phyloP scores from a whole-genome alignment of 139 green algal genomes.

The Bryopsis sp. region DNA sequence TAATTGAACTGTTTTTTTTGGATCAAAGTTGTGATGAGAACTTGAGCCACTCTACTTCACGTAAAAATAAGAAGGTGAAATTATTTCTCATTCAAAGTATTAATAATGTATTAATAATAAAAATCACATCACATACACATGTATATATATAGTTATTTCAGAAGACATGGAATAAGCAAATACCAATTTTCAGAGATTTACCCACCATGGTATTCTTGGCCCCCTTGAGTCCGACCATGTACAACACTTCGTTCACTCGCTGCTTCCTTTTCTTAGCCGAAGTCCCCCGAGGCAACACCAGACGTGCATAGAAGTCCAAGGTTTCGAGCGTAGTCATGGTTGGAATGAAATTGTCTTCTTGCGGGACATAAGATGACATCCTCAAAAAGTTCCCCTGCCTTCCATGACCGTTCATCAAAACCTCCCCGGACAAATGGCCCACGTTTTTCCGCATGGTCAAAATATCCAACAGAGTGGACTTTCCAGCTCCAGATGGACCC shows the following conservation, averaged over 20 bases:
- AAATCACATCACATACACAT: too few species aligned
- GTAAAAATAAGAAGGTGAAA: conserved; percentile 1
- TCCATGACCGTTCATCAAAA: conserved; percentile 7
- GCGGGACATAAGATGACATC: conserved; percentile 8
- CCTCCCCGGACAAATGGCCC: conserved; percentile 1
- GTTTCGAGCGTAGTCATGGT: conserved; percentile 42
- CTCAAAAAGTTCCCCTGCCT: neutral
- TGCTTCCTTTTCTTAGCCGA: neutral
- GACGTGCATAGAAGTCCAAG: conserved; percentile 30
- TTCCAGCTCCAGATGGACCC: conserved; percentile 39
- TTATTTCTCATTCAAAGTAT: neutral
- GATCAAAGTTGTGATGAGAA: too few species aligned
- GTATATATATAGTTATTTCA: too few species aligned
- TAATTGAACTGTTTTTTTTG: too few species aligned
- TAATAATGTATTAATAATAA: too few species aligned
- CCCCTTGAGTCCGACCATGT: conserved; percentile 18
- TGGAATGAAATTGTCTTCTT: conserved; percentile 53
- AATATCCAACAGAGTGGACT: conserved; percentile 46
- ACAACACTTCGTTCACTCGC: neutral
- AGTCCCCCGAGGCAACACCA: conserved; percentile 27
- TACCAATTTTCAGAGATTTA: too few species aligned
- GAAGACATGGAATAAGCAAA: too few species aligned
- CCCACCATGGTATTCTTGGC: conserved; percentile 18
- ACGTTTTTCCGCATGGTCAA: conserved; percentile 41
- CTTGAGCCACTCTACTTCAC: too few species aligned